Conservation (phyloP, 1,284 basidiomycete genomes). For the Ganoderma meredithae region DNA sequence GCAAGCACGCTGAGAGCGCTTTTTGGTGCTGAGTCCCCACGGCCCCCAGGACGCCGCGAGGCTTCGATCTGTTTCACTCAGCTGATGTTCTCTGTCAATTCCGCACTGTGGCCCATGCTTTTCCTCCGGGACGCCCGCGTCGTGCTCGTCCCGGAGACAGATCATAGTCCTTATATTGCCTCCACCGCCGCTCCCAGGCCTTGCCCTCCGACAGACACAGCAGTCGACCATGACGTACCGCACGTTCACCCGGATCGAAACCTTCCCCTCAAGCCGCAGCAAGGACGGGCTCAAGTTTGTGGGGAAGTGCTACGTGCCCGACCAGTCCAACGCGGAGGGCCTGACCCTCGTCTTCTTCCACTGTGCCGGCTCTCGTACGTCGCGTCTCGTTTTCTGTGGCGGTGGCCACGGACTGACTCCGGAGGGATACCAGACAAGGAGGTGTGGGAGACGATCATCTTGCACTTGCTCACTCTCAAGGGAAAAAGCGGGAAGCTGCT, state of each 20-base stretch:
- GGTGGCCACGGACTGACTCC: background rate
- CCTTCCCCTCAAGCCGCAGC: background rate
- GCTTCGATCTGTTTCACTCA: too few relatives aligned
- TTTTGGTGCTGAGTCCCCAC: too few relatives aligned
- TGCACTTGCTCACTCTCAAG: background rate
- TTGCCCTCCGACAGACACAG: too few relatives aligned
- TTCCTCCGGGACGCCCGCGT: too few relatives aligned
- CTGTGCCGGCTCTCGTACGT: slow-evolving; percentile 24
- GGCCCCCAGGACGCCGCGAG: too few relatives aligned
- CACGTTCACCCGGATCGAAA: background rate
- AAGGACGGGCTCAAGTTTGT: background rate
- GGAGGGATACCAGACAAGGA: slow-evolving; percentile 9
- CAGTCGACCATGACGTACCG: background rate
- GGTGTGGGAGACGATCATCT: slow-evolving; percentile 2
- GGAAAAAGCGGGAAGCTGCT: background rate
- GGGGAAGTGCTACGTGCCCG: slow-evolving; percentile 2
- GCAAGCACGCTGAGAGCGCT: too few relatives aligned
- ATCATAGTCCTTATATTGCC: too few relatives aligned
- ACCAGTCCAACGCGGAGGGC: slow-evolving; percentile 12
- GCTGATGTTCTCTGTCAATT: too few relatives aligned
- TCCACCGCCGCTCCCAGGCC: too few relatives aligned
- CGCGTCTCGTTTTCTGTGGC: background rate
- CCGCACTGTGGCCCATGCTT: too few relatives aligned
- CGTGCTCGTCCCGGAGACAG: too few relatives aligned
- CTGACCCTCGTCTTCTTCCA: slow-evolving; percentile 25